These are phyloP conservation scores for Nicotiana obtusifolia DNA, from an alignment of 257 asterid genomes.

Conservation along the genomic window DNA sequence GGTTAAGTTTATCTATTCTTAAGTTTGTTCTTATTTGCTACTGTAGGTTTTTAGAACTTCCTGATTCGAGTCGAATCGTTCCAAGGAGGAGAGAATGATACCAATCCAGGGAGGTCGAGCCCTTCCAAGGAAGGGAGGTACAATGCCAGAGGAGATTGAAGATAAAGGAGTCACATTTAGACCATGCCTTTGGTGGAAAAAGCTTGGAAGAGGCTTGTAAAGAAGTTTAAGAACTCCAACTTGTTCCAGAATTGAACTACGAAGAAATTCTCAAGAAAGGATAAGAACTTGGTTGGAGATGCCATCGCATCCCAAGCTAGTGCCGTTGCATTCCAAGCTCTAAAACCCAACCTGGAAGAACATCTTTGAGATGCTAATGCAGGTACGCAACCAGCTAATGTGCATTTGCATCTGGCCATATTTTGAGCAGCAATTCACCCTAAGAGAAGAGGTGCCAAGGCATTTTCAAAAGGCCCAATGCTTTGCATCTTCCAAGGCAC, in stretches of 20 bases:
- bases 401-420: too few relatives aligned
- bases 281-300: neutral
- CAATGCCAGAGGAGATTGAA: neutral
- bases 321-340: neutral
- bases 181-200: neutral
- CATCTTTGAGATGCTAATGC: neutral
- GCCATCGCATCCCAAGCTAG: neutral
- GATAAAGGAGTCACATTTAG: neutral
- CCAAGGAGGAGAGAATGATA: neutral
- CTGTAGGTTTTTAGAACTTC: neutral
- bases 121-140: neutral
- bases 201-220: neutral
- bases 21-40: neutral
- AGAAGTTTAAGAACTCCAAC: neutral
- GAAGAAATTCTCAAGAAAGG: neutral
- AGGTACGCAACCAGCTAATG: too few relatives aligned
- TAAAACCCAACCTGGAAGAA: neutral
- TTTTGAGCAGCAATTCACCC: too few relatives aligned
- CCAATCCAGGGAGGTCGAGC: neutral
- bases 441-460: too few relatives aligned
- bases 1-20: neutral
- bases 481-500: too few relatives aligned
- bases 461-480: too few relatives aligned
- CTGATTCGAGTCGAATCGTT: neutral
- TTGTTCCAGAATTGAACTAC: neutral